These are phyloP conservation scores for Azolla pinnata DNA, from an alignment of 75 land plant species.

Conservation along the genomic window DNA sequence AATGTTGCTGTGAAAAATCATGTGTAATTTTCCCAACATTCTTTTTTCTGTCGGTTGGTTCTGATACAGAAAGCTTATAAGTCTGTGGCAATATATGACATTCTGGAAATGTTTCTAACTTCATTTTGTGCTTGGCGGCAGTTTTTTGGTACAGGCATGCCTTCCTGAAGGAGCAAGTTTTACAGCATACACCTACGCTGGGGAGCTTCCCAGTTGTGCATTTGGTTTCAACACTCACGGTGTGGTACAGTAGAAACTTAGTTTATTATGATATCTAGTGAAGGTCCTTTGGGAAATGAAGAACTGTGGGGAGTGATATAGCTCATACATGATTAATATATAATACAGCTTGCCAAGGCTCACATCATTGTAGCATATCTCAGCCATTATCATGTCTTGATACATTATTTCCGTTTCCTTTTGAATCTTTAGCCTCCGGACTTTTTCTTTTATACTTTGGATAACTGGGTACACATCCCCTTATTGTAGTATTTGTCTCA, in stretches of 20 bases:
- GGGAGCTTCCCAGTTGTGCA: conserved; percentile 96
- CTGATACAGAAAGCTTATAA: not conserved
- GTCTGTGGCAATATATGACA: not conserved
- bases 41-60: too few relatives aligned
- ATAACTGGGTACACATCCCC: too few relatives aligned
- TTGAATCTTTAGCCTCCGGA: not conserved
- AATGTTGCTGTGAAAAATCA: conserved; percentile 61
- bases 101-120: not conserved
- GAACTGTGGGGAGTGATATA: too few relatives aligned
- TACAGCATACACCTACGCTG: conserved; percentile 88
- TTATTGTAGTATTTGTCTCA: not conserved
- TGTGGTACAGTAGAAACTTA: too few relatives aligned
- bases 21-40: conserved; percentile 58
- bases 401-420: too few relatives aligned
- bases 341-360: too few relatives aligned
- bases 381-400: too few relatives aligned
- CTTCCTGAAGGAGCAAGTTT: conserved; percentile 53
- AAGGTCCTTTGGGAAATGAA: too few relatives aligned
- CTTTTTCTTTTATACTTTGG: not conserved
- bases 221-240: conserved; percentile 85
- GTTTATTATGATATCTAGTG: too few relatives aligned
- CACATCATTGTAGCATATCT: too few relatives aligned
- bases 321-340: too few relatives aligned
- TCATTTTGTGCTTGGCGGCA: conserved; percentile 16
- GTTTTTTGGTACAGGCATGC: conserved; percentile 53